Base-by-base conservation (phyloP, 306 rosid genomes). In the Pterocarpus macrocarpus region DNA sequence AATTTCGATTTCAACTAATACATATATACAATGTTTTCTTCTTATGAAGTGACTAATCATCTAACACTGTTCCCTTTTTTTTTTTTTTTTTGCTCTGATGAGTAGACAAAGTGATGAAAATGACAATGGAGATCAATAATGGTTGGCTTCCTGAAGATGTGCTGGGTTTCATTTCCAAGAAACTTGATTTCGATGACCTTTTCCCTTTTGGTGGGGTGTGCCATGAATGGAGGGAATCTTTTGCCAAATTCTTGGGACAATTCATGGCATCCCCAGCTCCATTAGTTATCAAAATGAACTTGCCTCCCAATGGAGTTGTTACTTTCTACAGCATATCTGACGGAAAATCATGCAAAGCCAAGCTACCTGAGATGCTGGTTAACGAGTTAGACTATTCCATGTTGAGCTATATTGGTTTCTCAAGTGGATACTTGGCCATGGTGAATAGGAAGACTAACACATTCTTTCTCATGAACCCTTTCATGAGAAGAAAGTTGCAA, bases 341-440 rank as follows among this genome's bases (percentile, higher is more conserved):
- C 14, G 53, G 53, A 47, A 47, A 12, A 10, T 47, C 15, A 10
- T 47, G 10, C 13, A 47, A 0, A 0, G 14, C 15, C 3, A 47
- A 9, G 53, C 53, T 12, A 9, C 53, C 53, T 47, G 10, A 10
- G 15, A 14, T 47, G 9, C 9, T 2, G 14, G 0, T 4, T 9
- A 47, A 47, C 53, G 4, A 7, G 53, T 1, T 2, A 7, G 2
- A 4, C 53, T 12, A 47, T 12, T 2, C 53, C 1, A 47, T 0
- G 5, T 9, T 47, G 15, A 10, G 2, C 7, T 74, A 34, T 65
- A 12, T 2, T 8, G 79, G 80, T 0, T 82, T 52, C 41, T 71
- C 86, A 0, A 56, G 61, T 77, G 86, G 82, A 17, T 55, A 64
- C 33, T 0, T 77, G 30, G 65, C 71, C 5, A 70, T 77, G 75